phyloP scores from a whole-genome alignment of 768 basidiomycete species.

The Dentipellis sp. region DNA sequence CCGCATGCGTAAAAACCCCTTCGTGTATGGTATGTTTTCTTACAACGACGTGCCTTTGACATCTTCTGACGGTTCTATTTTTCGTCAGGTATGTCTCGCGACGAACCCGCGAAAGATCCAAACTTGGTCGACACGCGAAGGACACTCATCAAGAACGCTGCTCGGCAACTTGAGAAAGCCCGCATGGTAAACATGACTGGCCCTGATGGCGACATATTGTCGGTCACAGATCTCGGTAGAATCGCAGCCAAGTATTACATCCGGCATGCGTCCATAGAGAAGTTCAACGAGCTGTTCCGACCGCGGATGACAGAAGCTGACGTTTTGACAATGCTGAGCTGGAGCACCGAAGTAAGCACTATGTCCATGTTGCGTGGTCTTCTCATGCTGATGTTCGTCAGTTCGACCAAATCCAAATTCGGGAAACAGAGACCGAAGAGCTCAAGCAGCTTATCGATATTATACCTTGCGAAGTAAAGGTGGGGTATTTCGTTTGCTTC shows the following conservation, averaged over 20 bases:
- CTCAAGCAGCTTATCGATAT: constrained; percentile 58
- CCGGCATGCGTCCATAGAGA: constrained; percentile 72
- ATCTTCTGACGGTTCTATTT: constrained; percentile 5
- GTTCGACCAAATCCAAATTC: constrained; percentile 93
- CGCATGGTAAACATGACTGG: constrained; percentile 77
- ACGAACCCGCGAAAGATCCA: constrained; percentile 61
- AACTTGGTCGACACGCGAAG: constrained; percentile 60
- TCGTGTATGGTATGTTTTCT: constrained; percentile 55
- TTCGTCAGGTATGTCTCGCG: constrained; percentile 59
- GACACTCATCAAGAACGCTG: constrained; percentile 58
- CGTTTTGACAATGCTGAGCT: constrained; percentile 74
- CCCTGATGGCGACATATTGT: constrained; percentile 43
- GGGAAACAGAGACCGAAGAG: constrained; percentile 85
- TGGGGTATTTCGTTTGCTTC: constrained; percentile 20
- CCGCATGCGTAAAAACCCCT: constrained; percentile 88
- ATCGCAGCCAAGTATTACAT: constrained; percentile 98
- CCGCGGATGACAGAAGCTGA: constrained; percentile 90
- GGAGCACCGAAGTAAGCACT: constrained; percentile 75
- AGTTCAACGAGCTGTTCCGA: constrained; percentile 73
- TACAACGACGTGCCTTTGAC: neutral
- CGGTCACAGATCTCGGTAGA: constrained; percentile 84
- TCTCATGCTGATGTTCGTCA: constrained; percentile 21
- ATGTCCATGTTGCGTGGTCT: neutral
- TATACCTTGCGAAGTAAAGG: constrained; percentile 76
- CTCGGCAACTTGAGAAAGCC: constrained; percentile 52